Percentiles rank a stretch among this genome's conserved stretches.
phyloP scores from a whole-genome alignment of 2,329 filamentous ascomycete genomes.

The Penicillium digitatum region DNA sequence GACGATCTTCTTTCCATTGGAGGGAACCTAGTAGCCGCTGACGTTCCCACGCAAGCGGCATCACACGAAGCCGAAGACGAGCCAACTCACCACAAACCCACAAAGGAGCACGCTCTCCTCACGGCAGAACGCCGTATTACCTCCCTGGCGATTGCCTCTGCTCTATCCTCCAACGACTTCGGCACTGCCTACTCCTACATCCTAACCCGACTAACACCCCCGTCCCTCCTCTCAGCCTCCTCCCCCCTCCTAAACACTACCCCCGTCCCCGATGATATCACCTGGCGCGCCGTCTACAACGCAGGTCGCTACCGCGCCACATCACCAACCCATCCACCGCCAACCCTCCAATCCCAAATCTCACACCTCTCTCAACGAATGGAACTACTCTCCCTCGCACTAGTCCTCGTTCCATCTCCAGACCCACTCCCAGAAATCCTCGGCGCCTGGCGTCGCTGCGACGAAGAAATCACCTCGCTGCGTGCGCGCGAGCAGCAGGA shows the following conservation, averaged over 20 bases:
- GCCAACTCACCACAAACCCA: conserved; percentile 7
- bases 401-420: conserved; percentile 56
- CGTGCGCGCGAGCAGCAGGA: conserved; percentile 53
- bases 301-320: conserved; percentile 54
- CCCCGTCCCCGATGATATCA: conserved; percentile 51
- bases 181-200: conserved; percentile 66
- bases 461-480: conserved; percentile 56
- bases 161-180: conserved; percentile 44
- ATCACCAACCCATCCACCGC: conserved; percentile 26
- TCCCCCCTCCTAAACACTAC: conserved; percentile 27
- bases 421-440: conserved; percentile 58
- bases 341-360: conserved; percentile 43
- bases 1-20: conserved; percentile 62
- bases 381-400: conserved; percentile 60
- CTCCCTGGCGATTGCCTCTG: conserved; percentile 45
- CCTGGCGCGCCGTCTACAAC: conserved; percentile 62
- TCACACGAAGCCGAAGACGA: conserved; percentile 19
- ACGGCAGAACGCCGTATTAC: conserved; percentile 47
- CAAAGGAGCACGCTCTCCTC: conserved; percentile 29
- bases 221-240: conserved; percentile 32
- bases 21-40: conserved; percentile 53
- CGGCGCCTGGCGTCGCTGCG: conserved; percentile 59
- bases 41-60: conserved; percentile 31
- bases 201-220: conserved; percentile 52
- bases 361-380: conserved; percentile 59